Base-by-base conservation (phyloP, 805 yeast genomes). In the Tetrapisispora fleetii region DNA sequence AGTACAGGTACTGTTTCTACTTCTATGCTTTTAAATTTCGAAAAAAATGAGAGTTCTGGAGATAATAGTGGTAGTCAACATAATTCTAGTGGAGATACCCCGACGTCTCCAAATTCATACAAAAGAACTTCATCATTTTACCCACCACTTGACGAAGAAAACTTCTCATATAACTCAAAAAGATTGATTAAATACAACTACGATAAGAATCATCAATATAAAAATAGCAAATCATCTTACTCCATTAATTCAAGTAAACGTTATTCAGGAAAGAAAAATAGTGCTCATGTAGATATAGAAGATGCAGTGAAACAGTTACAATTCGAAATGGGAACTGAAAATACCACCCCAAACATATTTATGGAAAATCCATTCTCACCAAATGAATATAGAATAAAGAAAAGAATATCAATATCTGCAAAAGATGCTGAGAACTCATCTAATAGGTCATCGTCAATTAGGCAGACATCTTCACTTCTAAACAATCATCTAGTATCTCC, bases 251-350 rank as follows among this genome's bases (percentile, higher is more conserved):
- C 33, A 46, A 37, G 27, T 47, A 41, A 22, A n/a, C 24, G 4
- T 3, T 24, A 27, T n/a, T 8, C n/a, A 16, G 28, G 14, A 7
- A n/a, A 6, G 4, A 48, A 48, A 7, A 27, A 4, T 35, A 49
- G 39, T 30, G 38, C 51, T 16, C 60, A 54, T 28, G 61, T 62
- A 11, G 52, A 53, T 33, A 53, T 62, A 19, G 64, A 58, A 32
- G 58, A 60, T 36, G 66, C 66, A 7, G 63, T 58, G 1, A 47
- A 52, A 36, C 43, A 54, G 4, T 48, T 60, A 28, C 58, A 51
- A 46, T 47, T 48, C 21, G 63, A 60, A 37, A 57, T 52, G 41
- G 45, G 44, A n/a, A 11, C 17, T 18, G 33, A 28, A 19, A 28
- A 37, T 21, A 27, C 37, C 17, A 28, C 13, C 4, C 14, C 33